phyloP scores from a whole-genome alignment of 202 grass and related monocot genomes.

The Panicum hallii region DNA sequence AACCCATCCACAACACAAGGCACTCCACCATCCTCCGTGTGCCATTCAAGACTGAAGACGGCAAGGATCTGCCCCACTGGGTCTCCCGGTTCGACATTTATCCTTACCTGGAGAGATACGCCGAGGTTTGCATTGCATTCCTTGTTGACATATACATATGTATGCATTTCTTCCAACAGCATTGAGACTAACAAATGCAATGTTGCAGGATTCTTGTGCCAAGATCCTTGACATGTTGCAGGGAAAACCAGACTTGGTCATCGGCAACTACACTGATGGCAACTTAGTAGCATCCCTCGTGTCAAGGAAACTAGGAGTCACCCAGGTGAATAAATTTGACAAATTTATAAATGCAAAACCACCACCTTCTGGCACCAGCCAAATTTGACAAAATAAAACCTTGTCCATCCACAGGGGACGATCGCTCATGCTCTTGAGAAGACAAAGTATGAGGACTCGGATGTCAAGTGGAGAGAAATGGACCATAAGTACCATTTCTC shows the following conservation, averaged over 20 bases:
- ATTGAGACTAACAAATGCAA: neutral
- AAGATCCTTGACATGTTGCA: constrained; percentile 70
- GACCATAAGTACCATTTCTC: constrained; percentile 89
- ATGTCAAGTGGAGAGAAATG: constrained; percentile 87
- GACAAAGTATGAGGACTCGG: constrained; percentile 86
- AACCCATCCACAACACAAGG: constrained; percentile 66
- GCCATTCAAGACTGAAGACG: constrained; percentile 71
- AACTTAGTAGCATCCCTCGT: constrained; percentile 88
- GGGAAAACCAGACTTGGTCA: constrained; percentile 85
- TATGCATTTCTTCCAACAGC: too few species aligned
- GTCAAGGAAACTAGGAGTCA: constrained; percentile 80
- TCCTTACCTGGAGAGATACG: constrained; percentile 95
- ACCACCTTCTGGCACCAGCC: neutral
- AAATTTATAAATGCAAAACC: neutral
- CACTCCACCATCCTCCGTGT: constrained; percentile 76
- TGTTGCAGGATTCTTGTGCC: constrained; percentile 59
- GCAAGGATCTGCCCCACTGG: constrained; percentile 67
- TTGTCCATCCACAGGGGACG: constrained; percentile 54
- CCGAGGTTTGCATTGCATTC: constrained; percentile 54
- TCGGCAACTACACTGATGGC: constrained; percentile 91
- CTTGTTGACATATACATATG: neutral
- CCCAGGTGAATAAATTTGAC: constrained; percentile 53
- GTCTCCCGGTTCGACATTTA: constrained; percentile 92
- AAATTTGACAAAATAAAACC: constrained; percentile 17
- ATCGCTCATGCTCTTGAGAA: constrained; percentile 94